These are phyloP conservation scores for Lathyrus oleraceus DNA, from an alignment of 306 rosid species.

Conservation along the genomic window DNA sequence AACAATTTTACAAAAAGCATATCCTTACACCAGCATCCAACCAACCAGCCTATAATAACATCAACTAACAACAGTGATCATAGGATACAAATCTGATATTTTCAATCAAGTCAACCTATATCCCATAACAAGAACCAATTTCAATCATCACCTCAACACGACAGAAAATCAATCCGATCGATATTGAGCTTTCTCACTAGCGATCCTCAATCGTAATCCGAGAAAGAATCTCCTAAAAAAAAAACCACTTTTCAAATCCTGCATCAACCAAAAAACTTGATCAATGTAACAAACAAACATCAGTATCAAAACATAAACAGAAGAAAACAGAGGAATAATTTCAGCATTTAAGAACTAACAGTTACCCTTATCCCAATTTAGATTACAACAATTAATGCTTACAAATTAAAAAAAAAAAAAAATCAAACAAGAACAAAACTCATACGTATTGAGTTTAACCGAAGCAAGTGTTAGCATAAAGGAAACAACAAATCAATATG, in stretches of 20 bases:
- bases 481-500: neutral
- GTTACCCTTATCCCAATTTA: neutral
- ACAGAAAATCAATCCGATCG: conserved; percentile 37
- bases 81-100: conserved; percentile 36
- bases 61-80: conserved; percentile 40
- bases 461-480: neutral
- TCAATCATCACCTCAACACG: conserved; percentile 29
- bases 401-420: neutral
- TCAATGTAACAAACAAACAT: conserved; percentile 27
- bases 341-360: neutral
- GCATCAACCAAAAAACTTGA: conserved; percentile 34
- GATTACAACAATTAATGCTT: conserved; percentile 5
- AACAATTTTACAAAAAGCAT: conserved; percentile 30
- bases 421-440: neutral
- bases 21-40: conserved; percentile 30
- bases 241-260: conserved; percentile 50
- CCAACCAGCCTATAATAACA: conserved; percentile 23
- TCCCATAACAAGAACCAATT: conserved; percentile 28
- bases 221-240: conserved; percentile 8
- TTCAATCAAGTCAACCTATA: conserved; percentile 40
- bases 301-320: conserved; percentile 7
- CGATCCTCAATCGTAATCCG: conserved; percentile 7
- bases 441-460: conserved; percentile 17
- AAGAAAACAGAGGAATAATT: conserved; percentile 7
- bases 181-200: conserved; percentile 4